Percentiles rank a stretch among this genome's conserved stretches.
These are phyloP conservation scores for Phytophthora crassamura DNA, from an alignment of 352 stramenopile species.

Conservation along the genomic window DNA sequence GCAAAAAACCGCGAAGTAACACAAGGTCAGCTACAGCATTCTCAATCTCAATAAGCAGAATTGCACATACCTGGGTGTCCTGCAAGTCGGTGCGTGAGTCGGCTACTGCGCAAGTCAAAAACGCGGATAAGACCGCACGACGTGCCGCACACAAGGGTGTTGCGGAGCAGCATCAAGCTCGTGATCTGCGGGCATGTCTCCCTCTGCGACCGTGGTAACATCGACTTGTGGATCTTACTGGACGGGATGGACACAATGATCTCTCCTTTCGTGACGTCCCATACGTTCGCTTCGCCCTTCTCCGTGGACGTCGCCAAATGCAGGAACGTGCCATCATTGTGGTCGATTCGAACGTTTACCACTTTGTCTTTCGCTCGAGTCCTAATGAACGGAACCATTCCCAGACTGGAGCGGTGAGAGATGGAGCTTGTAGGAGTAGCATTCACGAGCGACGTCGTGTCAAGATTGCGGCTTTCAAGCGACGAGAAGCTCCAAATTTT, in stretches of 20 bases:
- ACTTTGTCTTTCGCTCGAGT: conserved; percentile 83
- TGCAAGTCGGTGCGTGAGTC: conserved; percentile 82
- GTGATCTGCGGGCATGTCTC: conserved; percentile 80
- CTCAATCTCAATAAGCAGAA: background rate
- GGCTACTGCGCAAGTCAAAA: conserved; percentile 83
- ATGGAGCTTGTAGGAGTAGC: conserved; percentile 69
- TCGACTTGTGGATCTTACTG: conserved; percentile 86
- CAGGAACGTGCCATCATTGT: conserved; percentile 82
- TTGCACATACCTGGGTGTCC: conserved; percentile 75
- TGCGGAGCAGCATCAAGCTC: conserved; percentile 89
- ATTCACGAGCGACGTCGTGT: conserved; percentile 57
- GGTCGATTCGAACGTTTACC: conserved; percentile 79
- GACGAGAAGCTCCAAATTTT: conserved; percentile 85
- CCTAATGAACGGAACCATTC: conserved; percentile 85
- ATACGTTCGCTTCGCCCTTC: conserved; percentile 88
- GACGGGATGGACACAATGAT: conserved; percentile 81
- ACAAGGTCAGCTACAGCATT: background rate
- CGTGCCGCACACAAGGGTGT: conserved; percentile 88
- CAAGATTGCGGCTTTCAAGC: conserved; percentile 59
- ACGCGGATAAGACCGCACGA: conserved; percentile 88
- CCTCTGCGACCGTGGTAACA: conserved; percentile 69
- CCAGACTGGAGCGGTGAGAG: conserved; percentile 80
- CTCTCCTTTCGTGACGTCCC: conserved; percentile 88
- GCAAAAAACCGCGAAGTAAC: conserved; percentile 12
- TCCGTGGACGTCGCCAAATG: conserved; percentile 87